phyloP scores from a whole-genome alignment of 371 early-diverging fungal species.

The Choanephora cucurbitarum region DNA sequence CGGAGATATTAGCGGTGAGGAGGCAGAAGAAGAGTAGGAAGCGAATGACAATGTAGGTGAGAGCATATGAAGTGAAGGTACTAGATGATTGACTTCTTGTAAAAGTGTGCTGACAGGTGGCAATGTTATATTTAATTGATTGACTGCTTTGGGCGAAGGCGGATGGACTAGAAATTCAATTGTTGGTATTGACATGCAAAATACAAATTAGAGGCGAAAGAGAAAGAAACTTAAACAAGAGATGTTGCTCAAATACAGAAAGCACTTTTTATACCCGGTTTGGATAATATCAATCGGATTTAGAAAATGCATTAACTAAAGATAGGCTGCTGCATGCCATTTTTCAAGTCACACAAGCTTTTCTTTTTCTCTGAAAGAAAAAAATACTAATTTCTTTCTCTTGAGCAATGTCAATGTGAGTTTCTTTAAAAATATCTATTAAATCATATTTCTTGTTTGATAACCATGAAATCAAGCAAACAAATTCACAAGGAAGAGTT shows the following conservation, averaged over 20 bases:
- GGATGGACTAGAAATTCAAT: conserved; percentile 23
- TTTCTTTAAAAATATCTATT: too few relatives aligned
- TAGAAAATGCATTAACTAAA: too few relatives aligned
- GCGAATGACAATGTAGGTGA: conserved; percentile 6
- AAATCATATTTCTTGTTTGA: too few relatives aligned
- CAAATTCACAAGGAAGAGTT: not conserved
- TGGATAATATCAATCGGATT: not conserved
- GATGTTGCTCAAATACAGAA: too few relatives aligned
- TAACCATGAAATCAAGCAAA: not conserved
- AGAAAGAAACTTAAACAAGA: conserved; percentile 3
- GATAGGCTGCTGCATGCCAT: too few relatives aligned
- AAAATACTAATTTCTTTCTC: too few relatives aligned
- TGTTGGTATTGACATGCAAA: conserved; percentile 11
- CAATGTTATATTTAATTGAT: conserved; percentile 9
- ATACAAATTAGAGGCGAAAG: too few relatives aligned
- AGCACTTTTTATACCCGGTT: too few relatives aligned
- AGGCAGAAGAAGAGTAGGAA: conserved; percentile 5
- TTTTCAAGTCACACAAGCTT: too few relatives aligned
- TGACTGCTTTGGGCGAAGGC: conserved; percentile 17
- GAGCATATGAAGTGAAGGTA: conserved; percentile 11
- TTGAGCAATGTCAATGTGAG: too few relatives aligned
- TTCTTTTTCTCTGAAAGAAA: too few relatives aligned
- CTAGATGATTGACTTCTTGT: not conserved
- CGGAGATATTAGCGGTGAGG: conserved; percentile 18
- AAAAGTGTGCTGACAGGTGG: conserved; percentile 14